A percentile compares a stretch with the other conserved stretches of the same genome.
phyloP scores from a whole-genome alignment of 495 filamentous ascomycete genomes.

The Cladorrhinum samala region DNA sequence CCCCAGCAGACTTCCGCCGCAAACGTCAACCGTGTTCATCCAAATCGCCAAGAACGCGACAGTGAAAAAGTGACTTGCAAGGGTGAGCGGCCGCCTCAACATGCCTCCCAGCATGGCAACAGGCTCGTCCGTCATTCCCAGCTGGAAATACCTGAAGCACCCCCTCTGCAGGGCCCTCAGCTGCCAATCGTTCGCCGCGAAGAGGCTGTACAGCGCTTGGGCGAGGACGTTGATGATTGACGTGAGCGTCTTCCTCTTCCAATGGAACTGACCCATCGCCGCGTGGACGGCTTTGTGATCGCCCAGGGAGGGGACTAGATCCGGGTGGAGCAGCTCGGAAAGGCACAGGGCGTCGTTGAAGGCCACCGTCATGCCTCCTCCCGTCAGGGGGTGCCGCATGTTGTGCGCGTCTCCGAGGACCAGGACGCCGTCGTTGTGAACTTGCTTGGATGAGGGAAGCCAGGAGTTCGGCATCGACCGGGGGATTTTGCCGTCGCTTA shows the following conservation, averaged over 20 bases:
- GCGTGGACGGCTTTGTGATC: constrained; percentile 56
- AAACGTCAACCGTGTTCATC: constrained; percentile 53
- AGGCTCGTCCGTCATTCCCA: constrained; percentile 70
- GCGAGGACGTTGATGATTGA: constrained; percentile 94
- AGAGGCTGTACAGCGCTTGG: constrained; percentile 82
- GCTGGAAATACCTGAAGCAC: constrained; percentile 89
- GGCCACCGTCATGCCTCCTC: constrained; percentile 93
- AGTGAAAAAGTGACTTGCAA: constrained; percentile 89
- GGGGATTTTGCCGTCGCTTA: constrained; percentile 65
- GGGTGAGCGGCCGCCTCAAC: constrained; percentile 66
- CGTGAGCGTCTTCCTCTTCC: constrained; percentile 72
- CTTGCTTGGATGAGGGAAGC: constrained; percentile 66
- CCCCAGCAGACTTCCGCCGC: constrained; percentile 37
- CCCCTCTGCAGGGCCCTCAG: constrained; percentile 78
- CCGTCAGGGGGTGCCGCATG: constrained; percentile 93
- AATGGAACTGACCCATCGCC: constrained; percentile 77
- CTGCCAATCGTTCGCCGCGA: constrained; percentile 75
- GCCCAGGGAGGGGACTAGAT: constrained; percentile 59
- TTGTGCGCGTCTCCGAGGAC: constrained; percentile 90
- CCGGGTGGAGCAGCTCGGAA: constrained; percentile 61
- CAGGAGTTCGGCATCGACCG: constrained; percentile 91
- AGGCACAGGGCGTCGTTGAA: constrained; percentile 81
- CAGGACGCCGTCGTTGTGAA: constrained; percentile 66
- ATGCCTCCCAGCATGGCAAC: constrained; percentile 79
- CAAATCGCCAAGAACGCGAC: constrained; percentile 88